phyloP scores from a whole-genome alignment of 768 basidiomycete species.

The Podaxis sp. region DNA sequence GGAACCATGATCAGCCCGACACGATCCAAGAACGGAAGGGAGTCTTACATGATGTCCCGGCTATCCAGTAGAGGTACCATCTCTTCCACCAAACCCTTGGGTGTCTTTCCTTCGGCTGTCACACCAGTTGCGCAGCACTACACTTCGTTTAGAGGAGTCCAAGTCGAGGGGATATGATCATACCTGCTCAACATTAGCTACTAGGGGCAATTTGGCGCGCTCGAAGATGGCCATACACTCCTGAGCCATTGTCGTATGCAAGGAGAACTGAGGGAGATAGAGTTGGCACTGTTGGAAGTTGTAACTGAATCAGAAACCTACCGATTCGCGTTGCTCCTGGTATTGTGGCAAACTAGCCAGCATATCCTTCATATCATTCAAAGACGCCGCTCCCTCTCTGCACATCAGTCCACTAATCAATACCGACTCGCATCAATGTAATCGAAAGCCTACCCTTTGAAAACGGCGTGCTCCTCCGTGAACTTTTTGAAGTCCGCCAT shows the following conservation, averaged over 20 bases:
- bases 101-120: slow-evolving; percentile 90
- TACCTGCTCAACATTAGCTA: slow-evolving; percentile 91
- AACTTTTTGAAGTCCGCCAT: slow-evolving; percentile 97
- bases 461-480: slow-evolving; percentile 90
- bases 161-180: not conserved
- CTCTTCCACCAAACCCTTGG: slow-evolving; percentile 93
- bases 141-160: not conserved
- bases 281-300: not conserved
- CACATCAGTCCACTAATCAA: not conserved
- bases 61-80: slow-evolving; percentile 97
- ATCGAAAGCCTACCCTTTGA: slow-evolving; percentile 67
- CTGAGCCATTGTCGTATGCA: slow-evolving; percentile 97
- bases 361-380: slow-evolving; percentile 99
- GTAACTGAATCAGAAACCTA: slow-evolving; percentile 24
- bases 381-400: slow-evolving; percentile 78
- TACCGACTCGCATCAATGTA: not conserved
- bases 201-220: slow-evolving; percentile 75
- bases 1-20: slow-evolving; percentile 10
- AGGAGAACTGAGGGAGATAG: slow-evolving; percentile 69
- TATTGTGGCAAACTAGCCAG: slow-evolving; percentile 92
- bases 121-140: slow-evolving; percentile 94
- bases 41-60: slow-evolving; percentile 72
- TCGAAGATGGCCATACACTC: slow-evolving; percentile 96
- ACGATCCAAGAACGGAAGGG: slow-evolving; percentile 2
- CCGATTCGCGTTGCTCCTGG: slow-evolving; percentile 94